phyloP scores from a whole-genome alignment of 2,329 filamentous ascomycete species.

The Stylonectria norvegica region DNA sequence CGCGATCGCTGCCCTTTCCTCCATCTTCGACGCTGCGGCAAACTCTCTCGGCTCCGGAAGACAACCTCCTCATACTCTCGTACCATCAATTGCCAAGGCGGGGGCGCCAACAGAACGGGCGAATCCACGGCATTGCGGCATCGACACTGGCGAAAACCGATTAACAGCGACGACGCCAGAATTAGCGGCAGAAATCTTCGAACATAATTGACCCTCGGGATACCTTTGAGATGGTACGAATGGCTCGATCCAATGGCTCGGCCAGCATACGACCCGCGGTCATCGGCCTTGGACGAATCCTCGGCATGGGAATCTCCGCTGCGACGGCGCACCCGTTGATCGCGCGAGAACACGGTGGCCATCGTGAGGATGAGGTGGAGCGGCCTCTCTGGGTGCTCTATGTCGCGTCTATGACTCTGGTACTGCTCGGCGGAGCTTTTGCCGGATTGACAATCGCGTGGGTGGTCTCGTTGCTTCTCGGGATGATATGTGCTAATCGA shows the following conservation, averaged over 20 bases:
- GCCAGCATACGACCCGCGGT: conserved; percentile 45
- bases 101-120: no score
- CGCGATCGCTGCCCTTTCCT: no score
- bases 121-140: no score
- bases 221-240: conserved; percentile 30
- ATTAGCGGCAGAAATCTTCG: no score
- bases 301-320: conserved; percentile 48
- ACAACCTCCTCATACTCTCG: no score
- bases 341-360: conserved; percentile 38
- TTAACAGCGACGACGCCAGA: no score
- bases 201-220: no score
- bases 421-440: conserved; percentile 87
- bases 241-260: conserved; percentile 30
- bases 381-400: conserved; percentile 78
- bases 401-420: conserved; percentile 72
- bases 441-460: conserved; percentile 88
- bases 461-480: conserved; percentile 31
- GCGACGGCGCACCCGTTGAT: conserved; percentile 47
- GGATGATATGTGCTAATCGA: conserved; percentile 1
- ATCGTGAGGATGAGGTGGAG: conserved; percentile 50
- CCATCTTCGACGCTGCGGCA: no score
- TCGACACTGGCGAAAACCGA: no score
- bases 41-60: no score
- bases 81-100: no score
- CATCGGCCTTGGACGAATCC: conserved; percentile 49